Base-by-base conservation (phyloP, 768 basidiomycete genomes). In the Tylopilus rubrobrunneus region DNA sequence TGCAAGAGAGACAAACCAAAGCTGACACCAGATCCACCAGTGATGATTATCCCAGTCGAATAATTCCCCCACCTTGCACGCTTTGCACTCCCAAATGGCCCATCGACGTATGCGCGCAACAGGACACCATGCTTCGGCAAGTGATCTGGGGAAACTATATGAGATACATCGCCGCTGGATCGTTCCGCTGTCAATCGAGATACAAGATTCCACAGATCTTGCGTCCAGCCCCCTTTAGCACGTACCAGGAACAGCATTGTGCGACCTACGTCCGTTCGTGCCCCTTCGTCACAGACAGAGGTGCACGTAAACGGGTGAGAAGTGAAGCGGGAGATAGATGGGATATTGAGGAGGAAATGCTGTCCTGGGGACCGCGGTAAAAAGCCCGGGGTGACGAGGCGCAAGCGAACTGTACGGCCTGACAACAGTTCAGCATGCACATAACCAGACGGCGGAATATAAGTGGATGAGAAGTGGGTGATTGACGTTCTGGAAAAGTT, bases 341-440 rank as follows among this genome's bases (percentile, higher is more conserved):
- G 88, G 19, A 89, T 74, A 48, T 74, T 80, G 55, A 92, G 74
- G 23, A 86, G 74, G 60, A 90, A 82, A 66, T 88, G 85, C 67
- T 91, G 89, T n/a, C 89, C 89, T 3, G 89, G 83, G 1, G 82
- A 77, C 89, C 89, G 91, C 0, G 74, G 67, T 46, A 86, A 65
- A 47, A 76, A 77, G 2, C 78, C 76, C 0, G 83, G 77, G 0
- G 85, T 74, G 51, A 82, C 71, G 39, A 89, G 70, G 0, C 84
- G 82, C n/a, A 91, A 66, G 41, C 89, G 83, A 17, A 91, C 69
- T 5, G 85, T 87, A 4, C 78, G 75, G 9, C 89, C 89, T 0
- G 89, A 81, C 17, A 91, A 72, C 8, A 89, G 71, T 57, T 87
- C 83, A 2, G 80, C 83, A 44, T 85, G 79, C 1, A 80, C 86